Evolutionary conservation across 805 yeast genomes (phyloP).

Genomic region (Jamesozyma piceae): DNA sequence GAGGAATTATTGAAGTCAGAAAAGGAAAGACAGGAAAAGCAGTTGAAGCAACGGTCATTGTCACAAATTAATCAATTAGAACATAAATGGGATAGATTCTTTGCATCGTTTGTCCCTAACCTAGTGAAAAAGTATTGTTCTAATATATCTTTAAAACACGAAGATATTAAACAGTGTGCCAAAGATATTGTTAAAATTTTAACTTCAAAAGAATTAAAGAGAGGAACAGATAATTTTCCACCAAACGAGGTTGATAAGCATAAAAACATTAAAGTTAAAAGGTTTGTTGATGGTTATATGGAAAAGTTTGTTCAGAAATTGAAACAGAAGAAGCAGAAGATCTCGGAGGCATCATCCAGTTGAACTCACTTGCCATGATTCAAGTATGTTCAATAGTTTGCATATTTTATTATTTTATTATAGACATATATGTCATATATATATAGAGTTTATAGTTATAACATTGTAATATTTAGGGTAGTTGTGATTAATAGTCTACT

Average conservation of each 20-base stretch:
- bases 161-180: conserved; percentile 65
- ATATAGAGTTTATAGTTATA: too few relatives aligned
- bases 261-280: conserved; percentile 60
- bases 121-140: conserved; percentile 55
- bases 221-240: conserved; percentile 30
- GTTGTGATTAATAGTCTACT: too few relatives aligned
- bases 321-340: conserved; percentile 29
- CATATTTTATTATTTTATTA: too few relatives aligned
- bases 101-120: conserved; percentile 77
- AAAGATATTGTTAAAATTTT: conserved; percentile 64
- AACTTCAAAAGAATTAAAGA: conserved; percentile 53
- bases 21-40: conserved; percentile 20
- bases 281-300: conserved; percentile 56
- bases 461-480: too few relatives aligned
- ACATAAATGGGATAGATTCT: conserved; percentile 33
- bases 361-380: too few relatives aligned
- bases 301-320: conserved; percentile 48
- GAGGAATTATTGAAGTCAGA: conserved; percentile 10
- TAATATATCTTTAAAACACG: conserved; percentile 51
- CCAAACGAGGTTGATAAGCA: conserved; percentile 53
- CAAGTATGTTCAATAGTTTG: too few relatives aligned
- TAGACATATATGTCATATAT: too few relatives aligned
- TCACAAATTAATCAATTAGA: conserved; percentile 14
- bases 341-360: background rate
- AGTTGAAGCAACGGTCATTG: conserved; percentile 12